A percentile compares a stretch with the other conserved stretches of the same genome.
These are phyloP conservation scores for Neopestalotiopsis clavispora DNA, from an alignment of 2,329 filamentous ascomycete species.

Conservation along the genomic window DNA sequence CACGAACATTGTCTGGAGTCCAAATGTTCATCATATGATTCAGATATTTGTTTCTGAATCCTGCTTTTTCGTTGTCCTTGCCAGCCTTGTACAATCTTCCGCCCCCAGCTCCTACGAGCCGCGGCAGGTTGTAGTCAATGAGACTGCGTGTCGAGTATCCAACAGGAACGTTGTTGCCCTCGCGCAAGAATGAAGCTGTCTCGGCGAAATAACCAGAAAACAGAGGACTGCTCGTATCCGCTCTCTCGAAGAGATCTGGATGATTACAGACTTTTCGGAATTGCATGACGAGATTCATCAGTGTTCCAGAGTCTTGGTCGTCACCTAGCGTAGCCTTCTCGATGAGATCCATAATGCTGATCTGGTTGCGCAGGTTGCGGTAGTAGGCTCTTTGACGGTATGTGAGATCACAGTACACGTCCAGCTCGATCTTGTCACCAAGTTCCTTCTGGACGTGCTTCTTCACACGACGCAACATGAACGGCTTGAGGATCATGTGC, in stretches of 20 bases:
- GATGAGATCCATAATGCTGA: slow-evolving; percentile 97
- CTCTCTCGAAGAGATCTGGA: slow-evolving; percentile 93
- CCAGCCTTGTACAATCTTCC: slow-evolving; percentile 79
- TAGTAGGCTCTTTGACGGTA: slow-evolving; percentile 96
- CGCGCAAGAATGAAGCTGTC: slow-evolving; percentile 91
- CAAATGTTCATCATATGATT: slow-evolving; percentile 89
- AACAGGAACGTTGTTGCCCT: slow-evolving; percentile 79
- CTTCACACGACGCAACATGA: slow-evolving; percentile 99
- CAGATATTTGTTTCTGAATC: slow-evolving; percentile 80
- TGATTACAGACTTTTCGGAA: slow-evolving; percentile 99
- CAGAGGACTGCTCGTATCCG: slow-evolving; percentile 87
- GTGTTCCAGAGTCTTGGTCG: slow-evolving; percentile 89
- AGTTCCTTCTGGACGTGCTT: slow-evolving; percentile 99
- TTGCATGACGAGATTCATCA: slow-evolving; percentile 99
- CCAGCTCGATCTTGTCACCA: slow-evolving; percentile 96
- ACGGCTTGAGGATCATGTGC: slow-evolving; percentile 98
- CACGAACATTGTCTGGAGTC: slow-evolving; percentile 76
- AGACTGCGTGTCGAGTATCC: slow-evolving; percentile 86
- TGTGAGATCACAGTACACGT: slow-evolving; percentile 95
- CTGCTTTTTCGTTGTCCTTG: slow-evolving; percentile 73
- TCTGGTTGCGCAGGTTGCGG: slow-evolving; percentile 89
- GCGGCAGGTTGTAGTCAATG: slow-evolving; percentile 84
- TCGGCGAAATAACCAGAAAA: slow-evolving; percentile 89
- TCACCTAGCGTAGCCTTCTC: slow-evolving; percentile 95
- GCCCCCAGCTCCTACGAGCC: slow-evolving; percentile 79